Conservation (phyloP, 805 yeast genomes). For the Nakazawaea peltata region DNA sequence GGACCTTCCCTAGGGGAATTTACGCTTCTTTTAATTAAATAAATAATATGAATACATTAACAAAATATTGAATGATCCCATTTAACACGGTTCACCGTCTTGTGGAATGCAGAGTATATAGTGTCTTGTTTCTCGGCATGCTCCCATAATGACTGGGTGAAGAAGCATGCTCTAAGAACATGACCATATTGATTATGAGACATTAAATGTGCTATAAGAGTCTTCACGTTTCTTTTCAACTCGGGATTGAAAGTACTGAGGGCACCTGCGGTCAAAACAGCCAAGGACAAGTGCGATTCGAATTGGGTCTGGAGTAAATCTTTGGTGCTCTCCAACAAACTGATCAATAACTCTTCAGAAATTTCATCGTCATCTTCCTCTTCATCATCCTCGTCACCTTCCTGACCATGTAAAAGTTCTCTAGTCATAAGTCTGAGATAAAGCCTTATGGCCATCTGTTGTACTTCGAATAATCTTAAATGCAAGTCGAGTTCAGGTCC, state of each 20-base stretch:
- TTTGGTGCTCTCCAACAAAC: constrained; percentile 20
- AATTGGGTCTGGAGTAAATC: constrained; percentile 23
- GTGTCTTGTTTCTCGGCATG: neutral
- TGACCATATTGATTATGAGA: constrained; percentile 6
- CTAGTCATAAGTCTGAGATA: constrained; percentile 19
- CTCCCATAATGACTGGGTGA: neutral
- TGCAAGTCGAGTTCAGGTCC: constrained; percentile 22
- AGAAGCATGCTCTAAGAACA: constrained; percentile 3
- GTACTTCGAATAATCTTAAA: constrained; percentile 28
- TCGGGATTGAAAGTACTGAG: too few species aligned
- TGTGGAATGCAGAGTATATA: neutral
- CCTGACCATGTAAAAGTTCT: constrained; percentile 14
- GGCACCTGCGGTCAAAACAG: constrained; percentile 30
- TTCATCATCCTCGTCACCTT: constrained; percentile 1
- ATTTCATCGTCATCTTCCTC: too few species aligned
- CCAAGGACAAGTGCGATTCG: constrained; percentile 25
- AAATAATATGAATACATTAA: too few species aligned
- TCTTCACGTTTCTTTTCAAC: neutral
- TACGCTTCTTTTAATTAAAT: too few species aligned
- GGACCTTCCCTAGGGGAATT: too few species aligned
- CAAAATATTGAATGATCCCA: constrained; percentile 5
- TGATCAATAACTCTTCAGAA: constrained; percentile 22
- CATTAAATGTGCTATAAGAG: constrained; percentile 2
- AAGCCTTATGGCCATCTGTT: constrained; percentile 19
- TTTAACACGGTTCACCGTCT: constrained; percentile 1